These are phyloP conservation scores for Alternaria sp. DNA, from an alignment of 2,329 filamentous ascomycete genomes.

Conservation along the genomic window DNA sequence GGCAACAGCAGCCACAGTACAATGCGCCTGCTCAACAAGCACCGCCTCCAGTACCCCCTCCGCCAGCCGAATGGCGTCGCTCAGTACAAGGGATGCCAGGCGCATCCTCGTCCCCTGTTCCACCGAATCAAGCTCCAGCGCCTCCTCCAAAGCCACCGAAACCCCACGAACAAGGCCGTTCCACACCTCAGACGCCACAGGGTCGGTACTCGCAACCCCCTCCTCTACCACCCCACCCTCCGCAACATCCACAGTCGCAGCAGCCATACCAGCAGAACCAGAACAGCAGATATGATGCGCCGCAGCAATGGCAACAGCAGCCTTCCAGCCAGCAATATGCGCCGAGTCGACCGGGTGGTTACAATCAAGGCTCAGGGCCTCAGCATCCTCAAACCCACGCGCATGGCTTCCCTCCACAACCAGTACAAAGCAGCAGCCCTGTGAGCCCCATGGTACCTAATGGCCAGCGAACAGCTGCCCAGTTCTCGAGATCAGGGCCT, in stretches of 20 bases:
- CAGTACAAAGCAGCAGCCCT: constrained; percentile 44
- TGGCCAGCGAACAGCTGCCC: constrained; percentile 30
- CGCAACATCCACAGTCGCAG: constrained; percentile 35
- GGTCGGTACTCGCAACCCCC: constrained; percentile 44
- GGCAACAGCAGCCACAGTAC: constrained; percentile 58
- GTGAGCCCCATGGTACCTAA: constrained; percentile 50
- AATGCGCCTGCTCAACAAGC: constrained; percentile 42
- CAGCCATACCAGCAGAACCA: constrained; percentile 32
- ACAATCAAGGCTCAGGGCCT: constrained; percentile 35
- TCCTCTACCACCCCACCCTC: constrained; percentile 46
- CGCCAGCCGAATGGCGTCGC: constrained; percentile 67
- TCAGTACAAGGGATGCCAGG: constrained; percentile 43
- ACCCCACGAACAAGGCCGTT: constrained; percentile 39
- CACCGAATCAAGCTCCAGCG: constrained; percentile 35
- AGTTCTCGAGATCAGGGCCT: constrained; percentile 33
- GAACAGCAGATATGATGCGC: constrained; percentile 28
- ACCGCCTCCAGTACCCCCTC: constrained; percentile 66
- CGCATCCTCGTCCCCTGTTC: constrained; percentile 48
- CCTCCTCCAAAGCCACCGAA: constrained; percentile 62
- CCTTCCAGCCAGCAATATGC: constrained; percentile 23
- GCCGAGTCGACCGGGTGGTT: constrained; percentile 33
- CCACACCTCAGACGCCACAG: constrained; percentile 34
- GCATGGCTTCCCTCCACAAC: constrained; percentile 31
- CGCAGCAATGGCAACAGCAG: constrained; percentile 31
- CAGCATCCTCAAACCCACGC: constrained; percentile 39